Evolutionary conservation across 164 flowering plant genomes (phyloP).

Genomic region (Sextonia rubra): DNA sequence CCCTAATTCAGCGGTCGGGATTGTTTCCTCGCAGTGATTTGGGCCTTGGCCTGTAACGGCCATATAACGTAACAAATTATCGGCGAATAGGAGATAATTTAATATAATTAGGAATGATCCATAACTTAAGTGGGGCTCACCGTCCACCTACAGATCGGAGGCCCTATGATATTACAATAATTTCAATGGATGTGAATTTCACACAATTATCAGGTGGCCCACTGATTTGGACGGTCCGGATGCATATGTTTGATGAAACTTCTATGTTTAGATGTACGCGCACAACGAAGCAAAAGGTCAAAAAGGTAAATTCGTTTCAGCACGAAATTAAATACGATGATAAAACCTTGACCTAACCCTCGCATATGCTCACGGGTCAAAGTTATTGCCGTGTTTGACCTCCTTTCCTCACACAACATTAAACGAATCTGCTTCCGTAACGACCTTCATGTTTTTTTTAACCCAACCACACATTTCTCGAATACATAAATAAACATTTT

Average conservation of each 20-base stretch:
- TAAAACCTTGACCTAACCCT: background rate
- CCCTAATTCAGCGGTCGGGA: too few species aligned
- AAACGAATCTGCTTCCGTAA: background rate
- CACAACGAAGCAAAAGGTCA: background rate
- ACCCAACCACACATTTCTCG: background rate
- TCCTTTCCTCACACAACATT: background rate
- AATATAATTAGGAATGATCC: too few species aligned
- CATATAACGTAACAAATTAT: too few species aligned
- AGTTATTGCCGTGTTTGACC: constrained; percentile 20
- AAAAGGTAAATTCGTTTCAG: background rate
- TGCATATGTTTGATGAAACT: background rate
- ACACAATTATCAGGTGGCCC: background rate
- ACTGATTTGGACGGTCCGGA: too few species aligned
- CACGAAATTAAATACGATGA: background rate
- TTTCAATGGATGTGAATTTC: background rate
- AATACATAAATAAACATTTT: background rate
- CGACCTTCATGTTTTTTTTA: background rate
- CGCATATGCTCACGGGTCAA: background rate
- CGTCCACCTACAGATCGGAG: background rate
- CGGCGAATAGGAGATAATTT: too few species aligned
- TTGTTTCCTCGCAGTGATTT: too few species aligned
- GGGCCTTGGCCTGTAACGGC: too few species aligned
- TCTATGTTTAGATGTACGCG: too few species aligned
- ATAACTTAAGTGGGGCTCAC: too few species aligned
- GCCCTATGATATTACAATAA: background rate